A percentile compares a stretch with the other conserved stretches of the same genome.
These are phyloP conservation scores for Ambrosiella beaveri DNA, from an alignment of 2,329 filamentous ascomycete species.

Conservation along the genomic window DNA sequence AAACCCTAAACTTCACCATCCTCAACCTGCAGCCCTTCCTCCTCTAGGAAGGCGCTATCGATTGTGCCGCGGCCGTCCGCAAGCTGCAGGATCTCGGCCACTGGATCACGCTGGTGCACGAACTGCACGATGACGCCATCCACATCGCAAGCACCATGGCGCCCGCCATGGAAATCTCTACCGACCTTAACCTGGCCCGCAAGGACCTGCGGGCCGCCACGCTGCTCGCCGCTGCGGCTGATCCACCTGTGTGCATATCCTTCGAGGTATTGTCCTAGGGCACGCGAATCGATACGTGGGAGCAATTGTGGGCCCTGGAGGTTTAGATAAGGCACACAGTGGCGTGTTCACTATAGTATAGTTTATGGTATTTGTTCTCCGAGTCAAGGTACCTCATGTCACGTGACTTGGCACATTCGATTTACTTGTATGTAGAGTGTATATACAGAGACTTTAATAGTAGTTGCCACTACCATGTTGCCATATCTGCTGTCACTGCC, in stretches of 20 bases:
- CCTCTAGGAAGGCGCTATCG: slow-evolving; percentile 57
- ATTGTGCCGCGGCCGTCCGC: slow-evolving; percentile 38
- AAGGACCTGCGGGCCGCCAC: slow-evolving; percentile 47
- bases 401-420: slow-evolving; percentile 17
- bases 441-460: neutral
- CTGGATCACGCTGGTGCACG: slow-evolving; percentile 51
- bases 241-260: slow-evolving; percentile 45
- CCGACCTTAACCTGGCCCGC: slow-evolving; percentile 36
- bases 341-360: slow-evolving; percentile 14
- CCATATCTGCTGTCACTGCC: slow-evolving; percentile 10
- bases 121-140: slow-evolving; percentile 52
- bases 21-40: slow-evolving; percentile 61
- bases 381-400: no score
- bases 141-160: slow-evolving; percentile 60
- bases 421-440: neutral
- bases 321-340: slow-evolving; percentile 26
- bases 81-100: slow-evolving; percentile 45
- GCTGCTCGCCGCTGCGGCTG: slow-evolving; percentile 43
- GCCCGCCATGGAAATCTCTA: slow-evolving; percentile 25
- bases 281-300: slow-evolving; percentile 54
- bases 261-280: slow-evolving; percentile 63
- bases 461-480: neutral
- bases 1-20: slow-evolving; percentile 35
- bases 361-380: neutral
- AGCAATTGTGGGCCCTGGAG: slow-evolving; percentile 48